Conservation (phyloP, 1,284 basidiomycete species). For the Fomitiporia mediterranea region DNA sequence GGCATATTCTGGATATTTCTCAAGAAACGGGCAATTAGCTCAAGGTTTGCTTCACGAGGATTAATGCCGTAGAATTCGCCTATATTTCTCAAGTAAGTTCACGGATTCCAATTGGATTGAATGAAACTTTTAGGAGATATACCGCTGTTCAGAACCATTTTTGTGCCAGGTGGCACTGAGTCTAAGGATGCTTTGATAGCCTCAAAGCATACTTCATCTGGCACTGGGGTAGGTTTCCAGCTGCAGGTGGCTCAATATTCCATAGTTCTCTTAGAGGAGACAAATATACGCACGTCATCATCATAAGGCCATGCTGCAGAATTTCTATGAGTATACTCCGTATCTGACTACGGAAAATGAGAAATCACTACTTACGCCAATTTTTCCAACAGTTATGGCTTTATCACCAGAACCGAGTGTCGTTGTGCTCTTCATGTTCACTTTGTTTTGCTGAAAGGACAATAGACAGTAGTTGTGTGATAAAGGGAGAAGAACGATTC, state of each 20-base stretch:
- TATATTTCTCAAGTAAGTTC: slow-evolving; percentile 19
- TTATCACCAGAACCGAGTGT: slow-evolving; percentile 3
- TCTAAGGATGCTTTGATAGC: slow-evolving; percentile 61
- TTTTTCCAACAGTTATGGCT: slow-evolving; percentile 5
- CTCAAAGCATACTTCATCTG: slow-evolving; percentile 55
- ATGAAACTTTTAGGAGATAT: too few species aligned
- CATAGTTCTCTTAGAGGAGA: neutral
- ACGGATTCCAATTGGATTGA: slow-evolving; percentile 19
- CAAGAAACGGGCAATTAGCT: slow-evolving; percentile 42
- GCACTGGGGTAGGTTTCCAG: slow-evolving; percentile 35
- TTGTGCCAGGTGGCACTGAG: slow-evolving; percentile 42
- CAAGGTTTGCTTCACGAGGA: slow-evolving; percentile 35
- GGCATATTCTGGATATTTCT: slow-evolving; percentile 48
- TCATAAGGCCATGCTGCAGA: slow-evolving; percentile 47
- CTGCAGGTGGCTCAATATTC: slow-evolving; percentile 22
- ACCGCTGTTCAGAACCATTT: slow-evolving; percentile 47
- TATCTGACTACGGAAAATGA: neutral
- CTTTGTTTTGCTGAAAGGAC: neutral
- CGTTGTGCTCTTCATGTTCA: neutral
- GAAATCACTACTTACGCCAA: slow-evolving; percentile 4
- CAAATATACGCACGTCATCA: slow-evolving; percentile 50
- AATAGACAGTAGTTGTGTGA: too few species aligned
- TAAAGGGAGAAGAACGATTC: too few species aligned
- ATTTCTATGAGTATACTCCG: neutral
- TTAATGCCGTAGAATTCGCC: slow-evolving; percentile 42